Evolutionary conservation across 2,329 filamentous ascomycete genomes (phyloP).

Genomic region (Fusarium clavum): DNA sequence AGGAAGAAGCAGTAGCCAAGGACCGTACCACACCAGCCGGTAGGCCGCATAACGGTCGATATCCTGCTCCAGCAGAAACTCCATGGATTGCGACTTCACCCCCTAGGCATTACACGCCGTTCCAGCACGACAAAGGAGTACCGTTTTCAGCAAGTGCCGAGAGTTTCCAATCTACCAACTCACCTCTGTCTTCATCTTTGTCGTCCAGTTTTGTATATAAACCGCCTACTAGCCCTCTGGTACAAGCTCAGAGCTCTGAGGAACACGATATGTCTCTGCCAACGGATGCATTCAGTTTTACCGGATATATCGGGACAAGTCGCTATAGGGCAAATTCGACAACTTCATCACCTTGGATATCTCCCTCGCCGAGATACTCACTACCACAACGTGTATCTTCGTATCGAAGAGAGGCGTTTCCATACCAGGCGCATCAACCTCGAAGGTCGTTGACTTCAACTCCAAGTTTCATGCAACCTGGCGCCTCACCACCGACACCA

Average conservation of each 20-base stretch:
- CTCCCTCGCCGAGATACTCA: slow-evolving; percentile 53
- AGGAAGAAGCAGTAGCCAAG: slow-evolving; percentile 43
- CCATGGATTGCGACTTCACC: slow-evolving; percentile 68
- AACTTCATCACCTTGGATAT: slow-evolving; percentile 58
- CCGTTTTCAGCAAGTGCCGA: slow-evolving; percentile 50
- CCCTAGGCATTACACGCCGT: slow-evolving; percentile 62
- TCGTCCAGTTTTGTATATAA: slow-evolving; percentile 86
- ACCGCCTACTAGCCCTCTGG: slow-evolving; percentile 90
- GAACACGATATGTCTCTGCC: slow-evolving; percentile 71
- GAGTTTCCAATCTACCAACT: slow-evolving; percentile 60
- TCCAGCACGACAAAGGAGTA: slow-evolving; percentile 55
- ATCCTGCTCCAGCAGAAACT: slow-evolving; percentile 40
- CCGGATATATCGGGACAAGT: slow-evolving; percentile 58
- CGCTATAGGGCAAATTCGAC: slow-evolving; percentile 80
- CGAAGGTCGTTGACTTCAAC: slow-evolving; percentile 78
- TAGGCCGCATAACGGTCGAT: slow-evolving; percentile 12
- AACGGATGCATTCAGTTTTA: slow-evolving; percentile 64
- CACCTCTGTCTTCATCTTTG: slow-evolving; percentile 76
- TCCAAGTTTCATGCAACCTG: slow-evolving; percentile 53
- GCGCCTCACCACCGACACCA: slow-evolving; percentile 63
- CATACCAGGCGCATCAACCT: slow-evolving; percentile 83
- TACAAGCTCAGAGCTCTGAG: slow-evolving; percentile 87
- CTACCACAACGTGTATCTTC: slow-evolving; percentile 46
- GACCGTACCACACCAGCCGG: slow-evolving; percentile 7
- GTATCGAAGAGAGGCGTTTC: slow-evolving; percentile 69